phyloP scores from a whole-genome alignment of 202 grass and related monocot species.

The Brachypodium distachyon region DNA sequence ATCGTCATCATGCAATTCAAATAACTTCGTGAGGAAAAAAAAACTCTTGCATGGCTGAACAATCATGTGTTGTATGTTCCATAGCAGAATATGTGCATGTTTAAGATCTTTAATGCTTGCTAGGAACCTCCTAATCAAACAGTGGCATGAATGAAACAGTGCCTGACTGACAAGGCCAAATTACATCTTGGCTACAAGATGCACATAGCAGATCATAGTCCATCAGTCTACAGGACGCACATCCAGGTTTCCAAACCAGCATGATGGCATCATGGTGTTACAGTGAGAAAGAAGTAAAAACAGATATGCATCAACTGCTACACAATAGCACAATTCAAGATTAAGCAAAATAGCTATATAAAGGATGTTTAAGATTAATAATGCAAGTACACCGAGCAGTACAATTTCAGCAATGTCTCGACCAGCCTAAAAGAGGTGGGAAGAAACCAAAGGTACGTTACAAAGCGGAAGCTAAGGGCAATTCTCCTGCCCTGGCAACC shows the following conservation, averaged over 20 bases:
- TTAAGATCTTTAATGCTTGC: background rate
- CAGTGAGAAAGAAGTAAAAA: background rate
- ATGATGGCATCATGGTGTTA: background rate
- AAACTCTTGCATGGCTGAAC: background rate
- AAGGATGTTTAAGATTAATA: background rate
- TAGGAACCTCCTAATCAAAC: background rate
- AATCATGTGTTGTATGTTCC: background rate
- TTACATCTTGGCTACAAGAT: background rate
- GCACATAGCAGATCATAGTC: background rate
- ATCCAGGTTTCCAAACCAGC: background rate
- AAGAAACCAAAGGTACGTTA: background rate
- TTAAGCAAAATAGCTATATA: too few relatives aligned
- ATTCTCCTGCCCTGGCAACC: conserved; percentile 26
- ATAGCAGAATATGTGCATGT: too few relatives aligned
- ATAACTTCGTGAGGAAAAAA: too few relatives aligned
- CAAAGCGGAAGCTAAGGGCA: background rate
- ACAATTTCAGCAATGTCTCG: background rate
- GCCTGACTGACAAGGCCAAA: background rate
- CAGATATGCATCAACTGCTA: background rate
- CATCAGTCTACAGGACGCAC: background rate
- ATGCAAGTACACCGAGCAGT: conserved; percentile 9
- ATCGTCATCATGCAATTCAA: background rate
- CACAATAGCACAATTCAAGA: too few relatives aligned
- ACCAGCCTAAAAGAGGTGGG: background rate
- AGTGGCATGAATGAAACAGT: background rate